phyloP scores from a whole-genome alignment of 2,329 filamentous ascomycete species.

The Colletotrichum siamense region DNA sequence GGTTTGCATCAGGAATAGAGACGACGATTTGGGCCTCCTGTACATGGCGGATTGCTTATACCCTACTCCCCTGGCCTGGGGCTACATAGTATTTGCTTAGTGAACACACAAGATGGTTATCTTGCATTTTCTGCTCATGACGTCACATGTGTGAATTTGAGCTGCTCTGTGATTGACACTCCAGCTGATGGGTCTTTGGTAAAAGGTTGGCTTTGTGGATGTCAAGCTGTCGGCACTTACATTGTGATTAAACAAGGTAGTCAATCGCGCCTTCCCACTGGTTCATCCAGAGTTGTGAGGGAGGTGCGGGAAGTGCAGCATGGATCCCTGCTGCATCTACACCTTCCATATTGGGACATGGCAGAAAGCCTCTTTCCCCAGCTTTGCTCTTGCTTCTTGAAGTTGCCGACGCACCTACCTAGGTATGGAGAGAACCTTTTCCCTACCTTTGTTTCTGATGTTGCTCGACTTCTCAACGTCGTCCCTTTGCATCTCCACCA shows the following conservation, averaged over 20 bases:
- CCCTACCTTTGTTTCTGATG: no score
- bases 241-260: not conserved
- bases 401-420: not conserved
- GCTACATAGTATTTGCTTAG: conserved; percentile 6
- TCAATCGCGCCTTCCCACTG: not conserved
- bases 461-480: not conserved
- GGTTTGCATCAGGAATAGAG: conserved; percentile 2
- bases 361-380: not conserved
- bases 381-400: not conserved
- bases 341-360: not conserved
- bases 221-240: not conserved
- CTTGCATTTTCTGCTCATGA: not conserved
- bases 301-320: conserved; percentile 6
- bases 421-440: not conserved
- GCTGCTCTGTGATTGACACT: not conserved
- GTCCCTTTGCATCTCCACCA: not conserved
- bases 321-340: not conserved
- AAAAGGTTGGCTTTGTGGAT: not conserved
- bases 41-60: conserved; percentile 13
- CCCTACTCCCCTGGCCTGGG: conserved; percentile 5
- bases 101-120: not conserved
- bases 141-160: not conserved
- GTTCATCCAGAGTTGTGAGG: conserved; percentile 14
- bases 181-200: accelerated
- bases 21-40: not conserved